Percentiles rank a stretch among this genome's conserved stretches.
phyloP scores from a whole-genome alignment of 2,329 filamentous ascomycete genomes.

The Nothopassalora personata region DNA sequence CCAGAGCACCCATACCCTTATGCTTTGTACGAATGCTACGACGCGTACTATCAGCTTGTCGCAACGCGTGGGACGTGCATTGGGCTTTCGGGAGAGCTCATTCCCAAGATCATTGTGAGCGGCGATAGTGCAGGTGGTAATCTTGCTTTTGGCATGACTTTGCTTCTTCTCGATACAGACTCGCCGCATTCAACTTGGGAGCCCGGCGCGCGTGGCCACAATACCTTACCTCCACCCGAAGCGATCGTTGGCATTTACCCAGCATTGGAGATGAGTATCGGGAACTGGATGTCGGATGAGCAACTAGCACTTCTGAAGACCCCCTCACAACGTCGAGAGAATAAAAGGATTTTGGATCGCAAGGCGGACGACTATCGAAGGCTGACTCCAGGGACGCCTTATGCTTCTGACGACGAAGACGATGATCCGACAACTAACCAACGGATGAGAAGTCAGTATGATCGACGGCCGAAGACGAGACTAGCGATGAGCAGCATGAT shows the following conservation, averaged over 20 bases:
- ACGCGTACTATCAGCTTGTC: constrained; percentile 72
- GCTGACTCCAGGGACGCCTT: constrained; percentile 73
- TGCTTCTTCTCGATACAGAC: constrained; percentile 77
- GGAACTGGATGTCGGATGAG: constrained; percentile 98
- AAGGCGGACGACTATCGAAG: constrained; percentile 88
- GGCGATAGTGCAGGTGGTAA: constrained; percentile 83
- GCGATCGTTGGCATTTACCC: constrained; percentile 86
- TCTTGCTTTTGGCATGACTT: constrained; percentile 68
- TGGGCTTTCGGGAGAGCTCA: constrained; percentile 61
- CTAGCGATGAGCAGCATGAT: constrained; percentile 95
- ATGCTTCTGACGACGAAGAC: constrained; percentile 71
- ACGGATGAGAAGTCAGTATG: background rate
- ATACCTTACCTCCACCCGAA: constrained; percentile 54
- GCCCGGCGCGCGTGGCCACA: constrained; percentile 37
- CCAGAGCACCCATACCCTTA: constrained; percentile 82
- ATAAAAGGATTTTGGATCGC: constrained; percentile 68
- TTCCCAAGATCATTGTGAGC: constrained; percentile 65
- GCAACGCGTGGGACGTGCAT: constrained; percentile 68
- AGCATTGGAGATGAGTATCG: constrained; percentile 91
- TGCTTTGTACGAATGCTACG: constrained; percentile 80
- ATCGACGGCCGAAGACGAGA: constrained; percentile 52
- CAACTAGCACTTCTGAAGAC: constrained; percentile 93
- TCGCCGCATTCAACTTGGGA: constrained; percentile 37
- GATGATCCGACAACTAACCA: constrained; percentile 25
- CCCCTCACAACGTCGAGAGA: constrained; percentile 69